phyloP scores from a whole-genome alignment of 345 rosid species.

The Cardamine chenopodiifolia region DNA sequence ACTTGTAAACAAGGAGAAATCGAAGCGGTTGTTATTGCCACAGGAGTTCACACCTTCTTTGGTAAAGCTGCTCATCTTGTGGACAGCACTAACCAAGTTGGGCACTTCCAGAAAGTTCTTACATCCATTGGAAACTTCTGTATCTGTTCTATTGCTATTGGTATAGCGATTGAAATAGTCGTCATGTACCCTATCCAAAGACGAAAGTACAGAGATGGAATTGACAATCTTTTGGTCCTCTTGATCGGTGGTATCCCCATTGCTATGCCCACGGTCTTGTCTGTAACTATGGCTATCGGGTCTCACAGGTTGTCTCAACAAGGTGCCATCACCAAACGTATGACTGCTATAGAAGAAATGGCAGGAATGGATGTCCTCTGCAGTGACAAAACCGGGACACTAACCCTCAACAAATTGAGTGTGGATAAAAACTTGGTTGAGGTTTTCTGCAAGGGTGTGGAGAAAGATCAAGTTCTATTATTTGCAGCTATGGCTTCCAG shows the following conservation, averaged over 20 bases:
- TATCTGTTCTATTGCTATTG: constrained; percentile 54
- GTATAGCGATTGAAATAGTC: constrained; percentile 49
- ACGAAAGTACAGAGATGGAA: constrained; percentile 61
- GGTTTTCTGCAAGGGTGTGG: constrained; percentile 48
- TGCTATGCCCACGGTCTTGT: constrained; percentile 98
- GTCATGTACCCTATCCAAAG: constrained; percentile 58
- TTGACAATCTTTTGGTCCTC: constrained; percentile 82
- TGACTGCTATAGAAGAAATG: constrained; percentile 52
- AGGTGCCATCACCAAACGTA: constrained; percentile 52
- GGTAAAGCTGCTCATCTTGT: constrained; percentile 53
- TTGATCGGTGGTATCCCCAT: constrained; percentile 98
- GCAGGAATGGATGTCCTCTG: constrained; percentile 50
- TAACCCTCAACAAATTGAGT: constrained; percentile 47
- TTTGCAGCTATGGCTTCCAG: constrained; percentile 50
- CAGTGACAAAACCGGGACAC: constrained; percentile 61
- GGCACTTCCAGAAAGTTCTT: constrained; percentile 52
- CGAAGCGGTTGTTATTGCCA: constrained; percentile 48
- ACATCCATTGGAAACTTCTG: constrained; percentile 61
- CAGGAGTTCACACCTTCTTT: constrained; percentile 49
- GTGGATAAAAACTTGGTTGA: constrained; percentile 48
- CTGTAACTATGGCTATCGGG: constrained; percentile 54
- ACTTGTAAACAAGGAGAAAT: constrained; percentile 52
- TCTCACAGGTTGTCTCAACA: constrained; percentile 49
- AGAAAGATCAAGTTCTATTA: constrained; percentile 46
- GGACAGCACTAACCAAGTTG: constrained; percentile 52